phyloP scores from a whole-genome alignment of 345 rosid genomes.

The Salix exigua region DNA sequence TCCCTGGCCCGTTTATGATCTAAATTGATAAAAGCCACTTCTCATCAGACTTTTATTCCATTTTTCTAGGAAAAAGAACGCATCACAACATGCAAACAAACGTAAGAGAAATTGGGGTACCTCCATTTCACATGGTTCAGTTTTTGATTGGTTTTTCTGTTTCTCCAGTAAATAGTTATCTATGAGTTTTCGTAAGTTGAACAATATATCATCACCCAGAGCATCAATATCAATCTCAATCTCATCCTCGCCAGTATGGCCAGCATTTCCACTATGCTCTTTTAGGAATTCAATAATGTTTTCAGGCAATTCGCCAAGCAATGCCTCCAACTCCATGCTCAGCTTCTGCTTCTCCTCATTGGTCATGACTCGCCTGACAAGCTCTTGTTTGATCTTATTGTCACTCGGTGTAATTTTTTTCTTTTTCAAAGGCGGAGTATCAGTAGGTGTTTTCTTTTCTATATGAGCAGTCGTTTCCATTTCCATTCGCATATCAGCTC shows the following conservation, averaged over 20 bases:
- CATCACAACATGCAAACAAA: constrained; percentile 6
- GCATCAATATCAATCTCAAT: constrained; percentile 83
- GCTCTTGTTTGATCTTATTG: constrained; percentile 35
- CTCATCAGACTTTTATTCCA: constrained; percentile 16
- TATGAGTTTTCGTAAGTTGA: constrained; percentile 58
- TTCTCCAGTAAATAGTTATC: constrained; percentile 62
- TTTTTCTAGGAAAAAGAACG: neutral
- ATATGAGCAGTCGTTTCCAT: constrained; percentile 28
- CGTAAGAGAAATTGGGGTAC: constrained; percentile 27
- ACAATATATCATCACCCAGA: constrained; percentile 62
- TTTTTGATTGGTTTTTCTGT: constrained; percentile 42
- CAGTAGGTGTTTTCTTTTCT: constrained; percentile 22
- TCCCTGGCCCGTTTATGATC: constrained; percentile 62
- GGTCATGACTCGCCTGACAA: constrained; percentile 27
- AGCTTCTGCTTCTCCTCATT: constrained; percentile 17
- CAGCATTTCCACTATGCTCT: constrained; percentile 52
- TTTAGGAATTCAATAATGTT: constrained; percentile 62
- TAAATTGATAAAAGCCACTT: constrained; percentile 29
- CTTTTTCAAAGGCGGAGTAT: constrained; percentile 36
- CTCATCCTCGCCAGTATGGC: constrained; percentile 62
- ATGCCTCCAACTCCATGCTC: constrained; percentile 16
- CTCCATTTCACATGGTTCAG: constrained; percentile 75
- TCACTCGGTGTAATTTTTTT: constrained; percentile 36
- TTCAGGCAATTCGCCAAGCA: constrained; percentile 64
- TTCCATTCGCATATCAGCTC: constrained; percentile 19